Percentiles rank a stretch among this genome's conserved stretches.
Evolutionary conservation across 805 yeast species (phyloP).

Genomic region (Wickerhamiella musiphila): DNA sequence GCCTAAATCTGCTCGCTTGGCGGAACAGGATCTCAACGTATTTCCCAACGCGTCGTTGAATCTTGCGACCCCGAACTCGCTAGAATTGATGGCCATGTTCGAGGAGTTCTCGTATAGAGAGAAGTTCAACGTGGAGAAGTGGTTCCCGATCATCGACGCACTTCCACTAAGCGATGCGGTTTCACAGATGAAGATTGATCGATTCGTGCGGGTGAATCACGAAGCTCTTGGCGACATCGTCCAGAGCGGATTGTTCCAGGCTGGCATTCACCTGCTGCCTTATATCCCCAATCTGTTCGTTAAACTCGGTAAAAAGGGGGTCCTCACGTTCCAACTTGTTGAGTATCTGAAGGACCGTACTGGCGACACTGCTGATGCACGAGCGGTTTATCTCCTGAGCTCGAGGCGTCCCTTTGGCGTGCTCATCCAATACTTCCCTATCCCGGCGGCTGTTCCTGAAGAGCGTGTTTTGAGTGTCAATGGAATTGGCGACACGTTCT

Average conservation of each 20-base stretch:
- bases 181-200: constrained; percentile 16
- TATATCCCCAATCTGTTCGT: constrained; percentile 47
- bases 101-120: constrained; percentile 29
- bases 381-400: constrained; percentile 12
- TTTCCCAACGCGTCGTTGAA: constrained; percentile 31
- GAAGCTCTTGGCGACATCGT: constrained; percentile 18
- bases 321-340: constrained; percentile 27
- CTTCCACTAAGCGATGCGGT: constrained; percentile 27
- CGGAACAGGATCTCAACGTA: constrained; percentile 23
- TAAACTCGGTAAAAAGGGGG: constrained; percentile 53
- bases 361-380: constrained; percentile 13
- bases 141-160: constrained; percentile 62
- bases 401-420: constrained; percentile 28
- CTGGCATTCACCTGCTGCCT: constrained; percentile 56
- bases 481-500: constrained; percentile 77
- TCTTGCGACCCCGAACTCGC: constrained; percentile 50
- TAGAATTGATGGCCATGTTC: constrained; percentile 42
- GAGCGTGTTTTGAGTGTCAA: constrained; percentile 44
- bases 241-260: constrained; percentile 33
- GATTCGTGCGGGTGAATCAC: constrained; percentile 12
- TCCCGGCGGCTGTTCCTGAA: constrained; percentile 23
- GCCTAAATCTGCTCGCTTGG: constrained; percentile 38
- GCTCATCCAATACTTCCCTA: constrained; percentile 42
- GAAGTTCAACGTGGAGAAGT: constrained; percentile 35
- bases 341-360: constrained; percentile 15